These are phyloP conservation scores for Cystobasidiaceae sp. DNA, from an alignment of 1,284 basidiomycete genomes.

Conservation along the genomic window DNA sequence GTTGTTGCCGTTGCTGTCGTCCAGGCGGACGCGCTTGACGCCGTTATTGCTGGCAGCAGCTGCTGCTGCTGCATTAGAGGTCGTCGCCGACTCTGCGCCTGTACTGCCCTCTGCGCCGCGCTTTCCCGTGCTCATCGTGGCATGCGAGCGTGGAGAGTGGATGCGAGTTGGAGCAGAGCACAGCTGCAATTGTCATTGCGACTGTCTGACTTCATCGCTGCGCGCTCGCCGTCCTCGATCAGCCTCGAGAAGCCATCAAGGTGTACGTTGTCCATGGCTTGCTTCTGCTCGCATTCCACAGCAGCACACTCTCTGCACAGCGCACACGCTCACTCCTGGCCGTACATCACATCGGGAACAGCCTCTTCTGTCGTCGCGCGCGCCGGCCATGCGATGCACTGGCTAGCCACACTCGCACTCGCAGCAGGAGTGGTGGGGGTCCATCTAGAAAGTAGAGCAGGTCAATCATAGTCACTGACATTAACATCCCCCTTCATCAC, in stretches of 20 bases:
- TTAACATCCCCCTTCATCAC: neutral
- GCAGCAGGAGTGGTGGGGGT: conserved; percentile 12
- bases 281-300: too few species aligned
- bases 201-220: too few species aligned
- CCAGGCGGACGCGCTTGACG: neutral
- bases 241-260: too few species aligned
- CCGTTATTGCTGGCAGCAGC: neutral
- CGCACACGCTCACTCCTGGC: too few species aligned
- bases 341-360: too few species aligned
- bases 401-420: neutral
- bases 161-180: too few species aligned
- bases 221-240: too few species aligned
- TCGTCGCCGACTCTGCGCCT: neutral
- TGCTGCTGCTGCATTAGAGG: neutral
- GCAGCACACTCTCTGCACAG: neutral
- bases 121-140: neutral
- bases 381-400: neutral
- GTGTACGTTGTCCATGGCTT: too few species aligned
- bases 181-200: too few species aligned
- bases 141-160: neutral
- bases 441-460: neutral
- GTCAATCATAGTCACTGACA: neutral
- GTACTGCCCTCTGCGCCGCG: neutral
- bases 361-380: neutral
- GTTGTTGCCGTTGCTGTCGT: neutral